phyloP scores from a whole-genome alignment of 2,329 filamentous ascomycete genomes.

The Arachnopeziza araneosa region DNA sequence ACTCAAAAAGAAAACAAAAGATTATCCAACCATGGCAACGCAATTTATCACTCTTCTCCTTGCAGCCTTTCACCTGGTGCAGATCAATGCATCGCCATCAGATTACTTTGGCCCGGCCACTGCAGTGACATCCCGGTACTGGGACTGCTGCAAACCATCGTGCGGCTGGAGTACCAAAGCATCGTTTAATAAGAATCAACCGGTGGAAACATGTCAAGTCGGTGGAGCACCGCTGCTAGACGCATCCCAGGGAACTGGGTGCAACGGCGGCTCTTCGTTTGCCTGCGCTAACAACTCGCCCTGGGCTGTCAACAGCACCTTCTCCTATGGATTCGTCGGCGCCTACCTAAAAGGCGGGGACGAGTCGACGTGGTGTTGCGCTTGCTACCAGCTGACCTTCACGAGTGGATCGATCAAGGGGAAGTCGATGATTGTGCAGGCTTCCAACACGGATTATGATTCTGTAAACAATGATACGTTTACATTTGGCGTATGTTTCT shows the following conservation, averaged over 20 bases:
- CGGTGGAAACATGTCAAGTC: no score
- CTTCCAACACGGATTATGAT: slow-evolving; percentile 57
- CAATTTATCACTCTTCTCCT: no score
- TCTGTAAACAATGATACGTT: slow-evolving; percentile 49
- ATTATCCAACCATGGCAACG: no score
- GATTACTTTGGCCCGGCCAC: background rate
- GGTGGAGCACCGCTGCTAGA: no score
- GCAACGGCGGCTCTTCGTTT: slow-evolving; percentile 39
- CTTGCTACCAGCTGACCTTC: slow-evolving; percentile 50
- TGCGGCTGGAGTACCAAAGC: slow-evolving; percentile 45
- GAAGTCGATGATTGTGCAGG: slow-evolving; percentile 61
- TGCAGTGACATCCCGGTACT: slow-evolving; percentile 39
- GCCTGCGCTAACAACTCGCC: slow-evolving; percentile 58
- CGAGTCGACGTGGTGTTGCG: slow-evolving; percentile 61
- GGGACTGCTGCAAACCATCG: slow-evolving; percentile 69
- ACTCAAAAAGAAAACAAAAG: no score
- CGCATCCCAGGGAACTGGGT: slow-evolving; percentile 34
- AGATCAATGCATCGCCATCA: no score
- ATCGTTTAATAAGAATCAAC: background rate
- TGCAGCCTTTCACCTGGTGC: no score
- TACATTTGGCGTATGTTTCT: slow-evolving; percentile 38
- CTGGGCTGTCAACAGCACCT: slow-evolving; percentile 51
- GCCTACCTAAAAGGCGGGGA: slow-evolving; percentile 48
- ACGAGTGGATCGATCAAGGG: slow-evolving; percentile 45
- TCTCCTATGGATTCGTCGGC: slow-evolving; percentile 56